Percentiles rank a stretch among this genome's conserved stretches.
Conservation (phyloP, 352 stramenopile genomes). For the Plasmopara muralis region DNA sequence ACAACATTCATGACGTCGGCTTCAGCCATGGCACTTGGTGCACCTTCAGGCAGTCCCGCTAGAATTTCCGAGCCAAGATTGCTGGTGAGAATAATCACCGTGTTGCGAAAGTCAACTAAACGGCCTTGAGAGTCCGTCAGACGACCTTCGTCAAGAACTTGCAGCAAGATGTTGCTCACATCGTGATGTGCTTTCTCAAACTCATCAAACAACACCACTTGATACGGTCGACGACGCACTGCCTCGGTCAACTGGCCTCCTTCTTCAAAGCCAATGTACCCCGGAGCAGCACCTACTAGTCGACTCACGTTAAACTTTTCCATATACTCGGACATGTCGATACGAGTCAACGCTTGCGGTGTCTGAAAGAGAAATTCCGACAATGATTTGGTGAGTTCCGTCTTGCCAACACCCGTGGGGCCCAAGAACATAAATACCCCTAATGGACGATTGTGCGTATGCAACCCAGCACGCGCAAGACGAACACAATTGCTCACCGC, state of each 20-base stretch:
- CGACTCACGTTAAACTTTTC: conserved; percentile 93
- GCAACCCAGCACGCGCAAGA: conserved; percentile 90
- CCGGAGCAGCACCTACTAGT: conserved; percentile 88
- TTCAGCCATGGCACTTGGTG: conserved; percentile 53
- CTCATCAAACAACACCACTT: conserved; percentile 96
- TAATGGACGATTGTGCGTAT: conserved; percentile 93
- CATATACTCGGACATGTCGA: conserved; percentile 98
- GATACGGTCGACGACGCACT: conserved; percentile 90
- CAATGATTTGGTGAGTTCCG: conserved; percentile 95
- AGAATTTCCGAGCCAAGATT: conserved; percentile 94
- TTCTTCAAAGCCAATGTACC: conserved; percentile 93
- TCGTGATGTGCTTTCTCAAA: conserved; percentile 97
- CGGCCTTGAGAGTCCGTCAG: conserved; percentile 94
- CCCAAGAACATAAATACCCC: conserved; percentile 95
- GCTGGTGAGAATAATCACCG: conserved; percentile 96
- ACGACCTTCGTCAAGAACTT: conserved; percentile 84
- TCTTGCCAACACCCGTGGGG: conserved; percentile 92
- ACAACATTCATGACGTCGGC: conserved; percentile 87
- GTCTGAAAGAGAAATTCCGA: conserved; percentile 95
- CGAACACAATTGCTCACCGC: conserved; percentile 89
- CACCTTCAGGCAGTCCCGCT: conserved; percentile 42
- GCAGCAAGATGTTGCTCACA: conserved; percentile 95
- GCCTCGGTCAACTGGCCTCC: conserved; percentile 95
- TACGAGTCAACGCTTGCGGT: conserved; percentile 91
- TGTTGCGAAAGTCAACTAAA: conserved; percentile 96